These are phyloP conservation scores for Blyttiomyces sp. DNA, from an alignment of 371 early-diverging fungal genomes.

Conservation along the genomic window DNA sequence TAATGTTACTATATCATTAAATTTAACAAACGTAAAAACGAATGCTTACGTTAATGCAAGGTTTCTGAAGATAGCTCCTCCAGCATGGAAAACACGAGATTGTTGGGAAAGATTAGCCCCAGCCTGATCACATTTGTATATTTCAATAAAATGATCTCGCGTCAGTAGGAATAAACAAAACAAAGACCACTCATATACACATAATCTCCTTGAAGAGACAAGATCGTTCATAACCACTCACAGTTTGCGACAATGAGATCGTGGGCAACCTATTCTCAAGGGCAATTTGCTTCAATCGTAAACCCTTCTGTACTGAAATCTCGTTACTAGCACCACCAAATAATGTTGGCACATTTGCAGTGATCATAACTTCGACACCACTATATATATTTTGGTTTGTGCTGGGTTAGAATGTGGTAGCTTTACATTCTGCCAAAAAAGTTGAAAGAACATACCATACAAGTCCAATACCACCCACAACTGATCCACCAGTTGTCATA, in stretches of 20 bases:
- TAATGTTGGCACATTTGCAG: conserved; percentile 66
- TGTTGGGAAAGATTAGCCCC: conserved; percentile 75
- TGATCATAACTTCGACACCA: conserved; percentile 64
- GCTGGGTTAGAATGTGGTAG: neutral
- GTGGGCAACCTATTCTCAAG: conserved; percentile 61
- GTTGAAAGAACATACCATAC: conserved; percentile 47
- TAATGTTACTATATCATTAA: neutral
- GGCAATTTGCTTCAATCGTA: conserved; percentile 57
- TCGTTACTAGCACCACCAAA: conserved; percentile 70
- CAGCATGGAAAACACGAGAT: conserved; percentile 68
- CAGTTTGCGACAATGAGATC: conserved; percentile 60
- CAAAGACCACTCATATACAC: neutral
- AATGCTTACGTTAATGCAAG: conserved; percentile 52
- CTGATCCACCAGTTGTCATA: conserved; percentile 69
- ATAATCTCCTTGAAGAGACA: neutral
- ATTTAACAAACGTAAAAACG: neutral
- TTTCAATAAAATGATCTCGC: neutral
- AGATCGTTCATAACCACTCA: conserved; percentile 29
- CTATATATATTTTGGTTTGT: conserved; percentile 24
- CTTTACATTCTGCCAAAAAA: neutral
- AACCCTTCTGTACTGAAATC: conserved; percentile 51
- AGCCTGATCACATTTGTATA: conserved; percentile 57
- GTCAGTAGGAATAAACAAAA: neutral
- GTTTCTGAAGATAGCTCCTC: conserved; percentile 67
- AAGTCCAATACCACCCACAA: conserved; percentile 69